Evolutionary conservation across 1,284 basidiomycete species (phyloP).

Genomic region (Inonotus obliquus): DNA sequence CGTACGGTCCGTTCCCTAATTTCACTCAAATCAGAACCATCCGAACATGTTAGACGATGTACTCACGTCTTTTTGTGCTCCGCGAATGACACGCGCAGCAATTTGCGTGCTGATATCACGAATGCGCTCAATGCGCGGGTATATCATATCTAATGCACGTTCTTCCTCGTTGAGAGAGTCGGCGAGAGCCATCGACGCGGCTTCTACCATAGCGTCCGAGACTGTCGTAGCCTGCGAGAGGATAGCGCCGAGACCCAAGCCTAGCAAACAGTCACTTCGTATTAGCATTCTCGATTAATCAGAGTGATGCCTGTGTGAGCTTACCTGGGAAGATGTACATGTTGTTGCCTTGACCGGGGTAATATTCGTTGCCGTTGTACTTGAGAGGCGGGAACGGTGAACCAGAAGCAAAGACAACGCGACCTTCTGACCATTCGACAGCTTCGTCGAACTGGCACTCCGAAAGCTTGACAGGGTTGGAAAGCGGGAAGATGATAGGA

Average conservation of each 20-base stretch:
- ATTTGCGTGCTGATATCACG: conserved; percentile 79
- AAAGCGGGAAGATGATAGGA: conserved; percentile 96
- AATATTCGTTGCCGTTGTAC: conserved; percentile 56
- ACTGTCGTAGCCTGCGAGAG: conserved; percentile 61
- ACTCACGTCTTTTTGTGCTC: conserved; percentile 71
- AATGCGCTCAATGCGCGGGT: conserved; percentile 76
- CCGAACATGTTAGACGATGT: too few relatives aligned
- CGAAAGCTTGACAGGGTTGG: conserved; percentile 84
- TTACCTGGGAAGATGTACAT: conserved; percentile 76
- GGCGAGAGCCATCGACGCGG: conserved; percentile 72
- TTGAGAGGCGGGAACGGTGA: conserved; percentile 78
- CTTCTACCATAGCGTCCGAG: conserved; percentile 80
- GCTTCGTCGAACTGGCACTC: conserved; percentile 87
- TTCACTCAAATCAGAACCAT: conserved; percentile 5
- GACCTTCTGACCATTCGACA: conserved; percentile 67
- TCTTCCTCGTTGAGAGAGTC: conserved; percentile 75
- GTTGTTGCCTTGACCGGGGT: conserved; percentile 91
- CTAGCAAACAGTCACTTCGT: conserved; percentile 34
- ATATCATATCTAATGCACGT: conserved; percentile 57
- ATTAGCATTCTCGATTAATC: conserved; percentile 11
- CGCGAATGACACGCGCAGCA: conserved; percentile 68
- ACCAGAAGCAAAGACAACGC: conserved; percentile 85
- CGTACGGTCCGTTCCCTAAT: conserved; percentile 56
- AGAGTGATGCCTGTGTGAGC: conserved; percentile 22
- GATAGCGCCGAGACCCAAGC: conserved; percentile 79